Percentiles rank a stretch among this genome's conserved stretches.
These are phyloP conservation scores for Trametes hirsuta DNA, from an alignment of 1,284 basidiomycete genomes.

Conservation along the genomic window DNA sequence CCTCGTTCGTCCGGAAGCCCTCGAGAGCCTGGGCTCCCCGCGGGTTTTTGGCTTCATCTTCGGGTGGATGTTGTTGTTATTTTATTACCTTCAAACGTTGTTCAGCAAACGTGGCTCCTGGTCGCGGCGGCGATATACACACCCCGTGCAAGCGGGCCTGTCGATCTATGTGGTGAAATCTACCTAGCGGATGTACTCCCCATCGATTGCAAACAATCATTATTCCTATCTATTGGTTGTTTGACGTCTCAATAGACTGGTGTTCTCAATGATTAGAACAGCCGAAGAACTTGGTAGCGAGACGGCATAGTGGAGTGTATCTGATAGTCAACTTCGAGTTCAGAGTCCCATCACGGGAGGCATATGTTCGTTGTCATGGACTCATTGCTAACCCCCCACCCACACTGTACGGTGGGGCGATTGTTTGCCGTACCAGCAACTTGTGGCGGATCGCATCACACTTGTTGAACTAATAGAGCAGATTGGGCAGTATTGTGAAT, in stretches of 20 bases:
- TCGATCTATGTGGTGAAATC: constrained; percentile 19
- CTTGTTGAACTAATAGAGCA: too few relatives aligned
- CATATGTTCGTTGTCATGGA: too few relatives aligned
- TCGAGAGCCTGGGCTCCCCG: constrained; percentile 22
- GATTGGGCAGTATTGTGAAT: too few relatives aligned
- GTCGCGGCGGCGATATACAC: constrained; percentile 15
- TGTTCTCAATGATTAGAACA: too few relatives aligned
- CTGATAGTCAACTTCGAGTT: neutral
- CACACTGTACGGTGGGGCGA: too few relatives aligned
- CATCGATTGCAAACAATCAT: constrained; percentile 23
- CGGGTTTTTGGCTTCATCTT: constrained; percentile 17
- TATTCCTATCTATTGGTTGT: constrained; percentile 22
- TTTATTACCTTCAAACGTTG: constrained; percentile 17
- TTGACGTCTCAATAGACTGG: neutral
- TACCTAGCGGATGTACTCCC: constrained; percentile 12
- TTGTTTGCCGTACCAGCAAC: too few relatives aligned
- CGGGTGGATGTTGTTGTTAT: constrained; percentile 22
- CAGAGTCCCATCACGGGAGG: too few relatives aligned
- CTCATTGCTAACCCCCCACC: too few relatives aligned
- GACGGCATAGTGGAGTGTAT: too few relatives aligned
- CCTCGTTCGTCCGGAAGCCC: constrained; percentile 16
- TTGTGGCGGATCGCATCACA: too few relatives aligned
- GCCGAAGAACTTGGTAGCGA: too few relatives aligned
- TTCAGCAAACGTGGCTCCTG: constrained; percentile 17
- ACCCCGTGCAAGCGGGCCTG: constrained; percentile 22